Percentiles rank a stretch among this genome's conserved stretches.
These are phyloP conservation scores for Sphagnum contortum DNA, from an alignment of 225 moss, liverwort and hornwort species.

Conservation along the genomic window DNA sequence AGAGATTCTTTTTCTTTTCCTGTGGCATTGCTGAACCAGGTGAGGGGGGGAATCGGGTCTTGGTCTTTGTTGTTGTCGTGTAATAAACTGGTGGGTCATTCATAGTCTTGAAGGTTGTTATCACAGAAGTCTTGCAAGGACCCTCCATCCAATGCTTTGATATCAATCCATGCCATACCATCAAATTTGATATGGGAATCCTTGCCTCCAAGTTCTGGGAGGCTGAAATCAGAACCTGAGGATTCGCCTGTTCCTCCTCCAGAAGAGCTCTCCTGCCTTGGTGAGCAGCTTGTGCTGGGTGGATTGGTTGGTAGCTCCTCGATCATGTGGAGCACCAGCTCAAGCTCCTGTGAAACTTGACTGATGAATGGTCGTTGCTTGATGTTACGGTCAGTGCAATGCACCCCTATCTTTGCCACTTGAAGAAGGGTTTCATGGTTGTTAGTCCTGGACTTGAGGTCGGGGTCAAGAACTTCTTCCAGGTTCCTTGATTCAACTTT, in stretches of 20 bases:
- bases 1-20: no score
- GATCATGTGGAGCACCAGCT: conserved; percentile 34
- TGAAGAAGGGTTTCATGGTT: conserved; percentile 49
- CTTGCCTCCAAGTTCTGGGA: conserved; percentile 2
- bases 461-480: conserved; percentile 56
- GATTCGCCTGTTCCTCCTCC: conserved; percentile 4
- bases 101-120: no score
- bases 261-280: conserved; percentile 1
- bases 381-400: conserved; percentile 48
- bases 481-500: conserved; percentile 25
- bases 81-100: no score
- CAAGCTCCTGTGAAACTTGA: conserved; percentile 47
- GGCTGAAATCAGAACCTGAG: conserved; percentile 1
- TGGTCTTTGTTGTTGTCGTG: no score
- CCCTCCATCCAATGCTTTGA: conserved; percentile 7
- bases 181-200: conserved; percentile 19
- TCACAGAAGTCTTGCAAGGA: no score
- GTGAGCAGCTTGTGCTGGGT: conserved; percentile 20
- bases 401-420: conserved; percentile 61
- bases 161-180: conserved; percentile 28
- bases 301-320: conserved; percentile 28
- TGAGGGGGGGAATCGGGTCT: no score
- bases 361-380: conserved; percentile 49
- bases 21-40: no score
- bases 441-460: conserved; percentile 39